Evolutionary conservation across 139 green algal genomes (phyloP), one percentile per base, ranked within the genome.

Genomic region (Zygnema cylindricum): DNA sequence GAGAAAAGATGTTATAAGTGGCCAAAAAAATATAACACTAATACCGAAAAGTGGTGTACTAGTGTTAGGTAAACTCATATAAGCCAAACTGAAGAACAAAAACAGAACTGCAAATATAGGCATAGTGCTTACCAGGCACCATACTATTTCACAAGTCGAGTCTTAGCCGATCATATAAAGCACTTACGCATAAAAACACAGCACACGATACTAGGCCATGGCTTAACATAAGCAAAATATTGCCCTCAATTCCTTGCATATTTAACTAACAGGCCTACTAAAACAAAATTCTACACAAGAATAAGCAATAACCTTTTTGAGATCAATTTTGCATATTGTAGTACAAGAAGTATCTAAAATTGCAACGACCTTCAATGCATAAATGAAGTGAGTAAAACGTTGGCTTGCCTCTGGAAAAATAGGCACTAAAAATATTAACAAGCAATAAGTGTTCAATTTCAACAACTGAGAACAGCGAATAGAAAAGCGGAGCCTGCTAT

Each of bases 231-330:
- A 95, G 73, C 35, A 95, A 92, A 88, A 94, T 90, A 92, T 79
- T 92, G 55, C 93, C 92, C 85, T 93, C 92, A 86, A 95, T 92
- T 87, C 93, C 94, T 88, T 94, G 85, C 40, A 90, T 89, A 84
- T 94, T 95, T 38, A 95, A 77, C 76, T 81, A 95, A 95, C n/a
- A 95, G 76, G 32, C 93, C 93, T 75, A 95, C 71, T 35, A 91
- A 94, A 36, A 95, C 93, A 90, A 95, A 93, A 76, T 92, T 92
- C 92, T 85, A 96, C 92, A 82, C 89, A 93, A 55, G 93, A 95
- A 77, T 95, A 96, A 77, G 94, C 93, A 86, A 96, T 95, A 55
- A 95, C 95, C 86, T 95, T 95, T 89, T 95, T 95, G 38, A 96
- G 73, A 92, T 95, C 94, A 69, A 95, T 89, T 91, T 95, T 93